Conservation (phyloP, 2,329 filamentous ascomycete species). For the Stemphylium lycopersici region DNA sequence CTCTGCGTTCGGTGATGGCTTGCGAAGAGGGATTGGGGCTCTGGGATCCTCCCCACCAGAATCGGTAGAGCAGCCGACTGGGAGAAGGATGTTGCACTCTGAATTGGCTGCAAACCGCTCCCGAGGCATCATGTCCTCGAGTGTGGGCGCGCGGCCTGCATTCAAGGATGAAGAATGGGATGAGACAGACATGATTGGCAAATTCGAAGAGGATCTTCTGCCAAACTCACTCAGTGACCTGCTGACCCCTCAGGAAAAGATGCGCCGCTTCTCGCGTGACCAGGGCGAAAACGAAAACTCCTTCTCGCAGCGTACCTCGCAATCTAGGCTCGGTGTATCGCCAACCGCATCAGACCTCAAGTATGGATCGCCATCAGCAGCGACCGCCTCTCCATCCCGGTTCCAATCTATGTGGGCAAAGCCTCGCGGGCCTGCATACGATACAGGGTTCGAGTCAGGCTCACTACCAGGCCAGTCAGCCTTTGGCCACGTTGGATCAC, state of each 20-base stretch:
- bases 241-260: slow-evolving; percentile 66
- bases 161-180: slow-evolving; percentile 61
- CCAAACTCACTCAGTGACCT: slow-evolving; percentile 72
- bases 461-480: slow-evolving; percentile 51
- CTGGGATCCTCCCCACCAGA: slow-evolving; percentile 62
- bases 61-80: slow-evolving; percentile 69
- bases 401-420: slow-evolving; percentile 64
- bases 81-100: slow-evolving; percentile 66
- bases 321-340: slow-evolving; percentile 58
- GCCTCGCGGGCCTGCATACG: slow-evolving; percentile 56
- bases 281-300: slow-evolving; percentile 57
- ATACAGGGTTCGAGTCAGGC: slow-evolving; percentile 50
- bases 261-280: slow-evolving; percentile 64
- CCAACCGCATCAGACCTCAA: slow-evolving; percentile 53
- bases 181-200: slow-evolving; percentile 61
- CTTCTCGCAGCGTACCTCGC: slow-evolving; percentile 45
- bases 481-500: slow-evolving; percentile 69
- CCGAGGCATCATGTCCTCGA: slow-evolving; percentile 65
- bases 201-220: slow-evolving; percentile 88
- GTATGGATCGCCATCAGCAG: slow-evolving; percentile 59
- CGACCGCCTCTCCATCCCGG: slow-evolving; percentile 63
- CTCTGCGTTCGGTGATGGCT: slow-evolving; percentile 75
- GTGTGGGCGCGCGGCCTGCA: slow-evolving; percentile 58
- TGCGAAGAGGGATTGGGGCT: slow-evolving; percentile 53
- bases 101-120: slow-evolving; percentile 63